These are phyloP conservation scores for Eucalyptus paniculata DNA, from an alignment of 345 rosid genomes.

Conservation along the genomic window DNA sequence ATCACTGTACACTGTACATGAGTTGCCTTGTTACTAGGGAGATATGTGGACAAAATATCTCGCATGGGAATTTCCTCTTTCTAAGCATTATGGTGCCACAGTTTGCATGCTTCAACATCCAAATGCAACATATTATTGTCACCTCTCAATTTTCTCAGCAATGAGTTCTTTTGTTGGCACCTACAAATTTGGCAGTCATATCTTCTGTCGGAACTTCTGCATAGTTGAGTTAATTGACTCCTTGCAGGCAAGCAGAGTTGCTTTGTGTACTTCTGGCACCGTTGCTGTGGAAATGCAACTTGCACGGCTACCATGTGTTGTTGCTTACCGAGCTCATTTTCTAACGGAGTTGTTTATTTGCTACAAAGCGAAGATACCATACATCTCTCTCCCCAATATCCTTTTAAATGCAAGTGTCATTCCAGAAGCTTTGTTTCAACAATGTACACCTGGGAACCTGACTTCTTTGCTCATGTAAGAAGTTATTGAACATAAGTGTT, in stretches of 20 bases:
- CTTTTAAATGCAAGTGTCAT: slow-evolving; percentile 57
- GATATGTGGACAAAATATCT: not conserved
- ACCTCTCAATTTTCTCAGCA: not conserved
- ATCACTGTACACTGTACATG: not conserved
- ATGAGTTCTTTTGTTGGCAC: not conserved
- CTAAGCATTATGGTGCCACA: not conserved
- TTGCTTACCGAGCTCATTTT: slow-evolving; percentile 76
- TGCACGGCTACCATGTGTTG: slow-evolving; percentile 66
- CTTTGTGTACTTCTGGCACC: slow-evolving; percentile 97
- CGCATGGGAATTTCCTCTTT: not conserved
- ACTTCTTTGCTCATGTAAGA: slow-evolving; percentile 48
- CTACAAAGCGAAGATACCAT: slow-evolving; percentile 75
- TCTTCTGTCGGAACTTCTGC: not conserved
- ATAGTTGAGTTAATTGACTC: not conserved
- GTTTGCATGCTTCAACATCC: not conserved
- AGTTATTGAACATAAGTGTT: not conserved
- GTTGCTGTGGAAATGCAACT: slow-evolving; percentile 86
- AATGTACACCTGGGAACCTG: slow-evolving; percentile 56
- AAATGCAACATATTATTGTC: not conserved
- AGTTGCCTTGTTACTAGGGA: not conserved
- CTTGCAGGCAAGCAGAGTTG: slow-evolving; percentile 71
- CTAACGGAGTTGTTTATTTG: slow-evolving; percentile 66
- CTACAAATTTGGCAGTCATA: not conserved
- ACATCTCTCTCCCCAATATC: slow-evolving; percentile 84
- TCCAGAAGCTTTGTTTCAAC: slow-evolving; percentile 77